Conservation (phyloP, 345 rosid species). For the Excoecaria agallocha region DNA sequence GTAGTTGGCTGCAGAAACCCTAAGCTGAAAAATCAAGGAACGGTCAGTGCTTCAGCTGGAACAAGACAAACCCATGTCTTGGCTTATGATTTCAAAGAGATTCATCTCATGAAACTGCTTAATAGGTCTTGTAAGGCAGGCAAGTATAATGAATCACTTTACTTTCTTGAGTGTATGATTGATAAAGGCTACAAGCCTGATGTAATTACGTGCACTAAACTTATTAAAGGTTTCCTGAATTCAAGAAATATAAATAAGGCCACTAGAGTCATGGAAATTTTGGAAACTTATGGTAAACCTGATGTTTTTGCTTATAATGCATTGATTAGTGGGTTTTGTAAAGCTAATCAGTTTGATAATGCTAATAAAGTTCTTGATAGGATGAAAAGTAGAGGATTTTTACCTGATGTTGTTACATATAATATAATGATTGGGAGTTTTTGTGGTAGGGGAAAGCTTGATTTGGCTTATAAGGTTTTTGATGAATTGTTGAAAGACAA, state of each 20-base stretch:
- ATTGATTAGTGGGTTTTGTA: constrained; percentile 76
- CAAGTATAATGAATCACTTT: constrained; percentile 59
- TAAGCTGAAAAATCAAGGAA: constrained; percentile 16
- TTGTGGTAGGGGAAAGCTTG: constrained; percentile 65
- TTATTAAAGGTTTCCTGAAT: constrained; percentile 65
- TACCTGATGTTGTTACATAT: constrained; percentile 72
- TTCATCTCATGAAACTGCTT: constrained; percentile 55
- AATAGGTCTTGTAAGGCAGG: constrained; percentile 57
- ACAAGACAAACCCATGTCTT: constrained; percentile 43
- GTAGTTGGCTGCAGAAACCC: constrained; percentile 25
- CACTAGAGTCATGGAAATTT: constrained; percentile 64
- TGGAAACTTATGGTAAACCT: constrained; percentile 66
- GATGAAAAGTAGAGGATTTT: constrained; percentile 65
- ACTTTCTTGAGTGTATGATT: constrained; percentile 66
- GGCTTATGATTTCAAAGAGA: constrained; percentile 56
- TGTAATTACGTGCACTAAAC: constrained; percentile 70
- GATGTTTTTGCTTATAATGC: constrained; percentile 83
- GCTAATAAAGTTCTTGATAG: constrained; percentile 58
- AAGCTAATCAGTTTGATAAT: constrained; percentile 58
- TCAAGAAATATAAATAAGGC: constrained; percentile 57
- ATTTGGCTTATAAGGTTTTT: constrained; percentile 56
- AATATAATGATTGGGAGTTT: constrained; percentile 78
- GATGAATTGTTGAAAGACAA: constrained; percentile 58
- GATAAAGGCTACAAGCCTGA: constrained; percentile 62
- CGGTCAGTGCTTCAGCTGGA: constrained; percentile 30